Evolutionary conservation across 805 yeast species (phyloP).

Genomic region (Suhomyces prunicola): DNA sequence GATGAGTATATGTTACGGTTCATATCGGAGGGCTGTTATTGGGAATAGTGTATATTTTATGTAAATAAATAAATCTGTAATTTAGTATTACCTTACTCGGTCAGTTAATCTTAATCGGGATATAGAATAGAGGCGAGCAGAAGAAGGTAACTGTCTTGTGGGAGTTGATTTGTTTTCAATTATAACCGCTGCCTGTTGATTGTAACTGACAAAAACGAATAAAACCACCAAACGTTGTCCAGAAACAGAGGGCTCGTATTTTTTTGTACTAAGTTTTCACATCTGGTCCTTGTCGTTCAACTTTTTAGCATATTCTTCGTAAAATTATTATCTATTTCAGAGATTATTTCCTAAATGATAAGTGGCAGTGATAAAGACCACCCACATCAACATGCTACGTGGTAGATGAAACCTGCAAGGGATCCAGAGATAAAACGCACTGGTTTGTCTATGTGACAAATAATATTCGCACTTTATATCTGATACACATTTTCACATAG

Average conservation of each 20-base stretch:
- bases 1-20: slow-evolving; percentile 95
- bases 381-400: not conserved
- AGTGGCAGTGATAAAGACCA: not conserved
- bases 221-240: too few species aligned
- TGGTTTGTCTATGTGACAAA: not conserved
- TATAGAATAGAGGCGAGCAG: too few species aligned
- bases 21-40: slow-evolving; percentile 77
- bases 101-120: too few species aligned
- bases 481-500: not conserved
- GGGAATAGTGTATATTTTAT: slow-evolving; percentile 13
- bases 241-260: too few species aligned
- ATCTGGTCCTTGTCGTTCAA: not conserved
- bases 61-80: not conserved
- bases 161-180: too few species aligned
- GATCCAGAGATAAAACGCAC: not conserved
- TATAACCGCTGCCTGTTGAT: too few species aligned
- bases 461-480: not conserved
- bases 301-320: not conserved
- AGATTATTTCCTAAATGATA: not conserved
- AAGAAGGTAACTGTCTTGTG: too few species aligned
- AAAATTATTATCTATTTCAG: not conserved
- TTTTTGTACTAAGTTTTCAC: too few species aligned
- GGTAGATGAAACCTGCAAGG: not conserved
- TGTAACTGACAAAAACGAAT: too few species aligned
- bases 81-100: not conserved